Base-by-base conservation (phyloP, 352 stramenopile species). In the Phytophthora pistaciae region DNA sequence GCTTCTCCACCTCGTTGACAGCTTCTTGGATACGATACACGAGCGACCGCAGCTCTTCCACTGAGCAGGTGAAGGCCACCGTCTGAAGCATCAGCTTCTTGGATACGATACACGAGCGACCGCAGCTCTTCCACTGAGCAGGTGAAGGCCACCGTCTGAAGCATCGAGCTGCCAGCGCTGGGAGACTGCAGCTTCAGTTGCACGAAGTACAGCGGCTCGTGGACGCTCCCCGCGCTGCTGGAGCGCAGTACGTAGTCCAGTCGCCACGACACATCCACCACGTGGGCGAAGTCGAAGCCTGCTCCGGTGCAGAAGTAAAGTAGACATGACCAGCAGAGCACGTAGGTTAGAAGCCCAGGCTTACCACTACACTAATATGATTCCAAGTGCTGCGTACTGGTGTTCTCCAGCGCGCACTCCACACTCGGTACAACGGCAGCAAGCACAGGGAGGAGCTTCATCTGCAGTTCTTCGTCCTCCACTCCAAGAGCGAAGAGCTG, bases 231-330 rank as follows among this genome's bases (percentile, higher is more conserved):
- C n/a, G 70, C 76, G 16, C 70, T 72, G 52, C 72, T 91, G 5
- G 84, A 91, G 3, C 78, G 80, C 27, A 93, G 66, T 3, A 88
- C 79, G 57, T 93, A 91, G 77, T 95, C 87, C 31, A 95, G 63
- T 31, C 85, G 79, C 87, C 87, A 95, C 9, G 74, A 77, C 2
- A 92, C 78, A 49, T 92, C 83, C 33, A 95, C 85, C 16, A 95
- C 77, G 5, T 92, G 78, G n/a, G 85, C 79, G 33, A 92, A 88
- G 72, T 93, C 84, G 67, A 92, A 90, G 57, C 74, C 87, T 94
- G 50, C 23, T 29, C 25, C 60, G 31, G 18, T 59, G 11, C 18
- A 56, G 20, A 40, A 29, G 25, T 13, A 38, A 25, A 49, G 18
- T 57, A 20, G 40, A 16, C 27, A 60, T 3, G 33, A 13, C 63